Evolutionary conservation across 1,284 basidiomycete species (phyloP).

Genomic region (Leccinum pachyderme): DNA sequence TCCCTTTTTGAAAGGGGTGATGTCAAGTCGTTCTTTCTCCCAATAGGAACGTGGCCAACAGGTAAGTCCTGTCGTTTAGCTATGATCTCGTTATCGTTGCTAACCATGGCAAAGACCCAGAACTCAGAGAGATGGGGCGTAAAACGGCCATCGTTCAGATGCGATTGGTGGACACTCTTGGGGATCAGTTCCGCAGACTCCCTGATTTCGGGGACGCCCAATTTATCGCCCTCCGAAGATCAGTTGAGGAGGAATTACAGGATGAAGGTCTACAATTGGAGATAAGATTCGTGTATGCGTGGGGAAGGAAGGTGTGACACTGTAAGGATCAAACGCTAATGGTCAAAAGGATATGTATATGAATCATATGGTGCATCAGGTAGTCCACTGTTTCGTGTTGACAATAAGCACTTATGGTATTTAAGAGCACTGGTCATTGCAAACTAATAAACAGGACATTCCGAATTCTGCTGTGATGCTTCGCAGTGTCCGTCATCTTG

Average conservation of each 20-base stretch:
- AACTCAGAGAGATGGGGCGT: constrained; percentile 5
- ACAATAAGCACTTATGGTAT: neutral
- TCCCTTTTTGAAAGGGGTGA: constrained; percentile 1
- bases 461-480: neutral
- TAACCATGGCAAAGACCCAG: neutral
- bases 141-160: constrained; percentile 7
- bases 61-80: neutral
- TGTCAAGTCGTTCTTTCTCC: constrained; percentile 3
- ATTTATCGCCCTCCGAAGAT: neutral
- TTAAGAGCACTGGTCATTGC: neutral
- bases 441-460: neutral
- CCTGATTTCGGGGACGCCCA: constrained; percentile 4
- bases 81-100: neutral
- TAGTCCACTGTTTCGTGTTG: neutral
- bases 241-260: constrained; percentile 1
- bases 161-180: constrained; percentile 7
- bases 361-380: neutral
- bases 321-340: neutral
- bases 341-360: neutral
- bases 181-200: constrained; percentile 5
- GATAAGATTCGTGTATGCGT: constrained; percentile 7
- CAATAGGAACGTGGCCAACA: constrained; percentile 9
- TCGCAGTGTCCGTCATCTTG: neutral
- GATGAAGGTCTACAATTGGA: constrained; percentile 4
- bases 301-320: constrained; percentile 4